Evolutionary conservation across 1,284 basidiomycete genomes (phyloP), one percentile per base, ranked within the genome.

Genomic region (Ceratobasidium sp.): DNA sequence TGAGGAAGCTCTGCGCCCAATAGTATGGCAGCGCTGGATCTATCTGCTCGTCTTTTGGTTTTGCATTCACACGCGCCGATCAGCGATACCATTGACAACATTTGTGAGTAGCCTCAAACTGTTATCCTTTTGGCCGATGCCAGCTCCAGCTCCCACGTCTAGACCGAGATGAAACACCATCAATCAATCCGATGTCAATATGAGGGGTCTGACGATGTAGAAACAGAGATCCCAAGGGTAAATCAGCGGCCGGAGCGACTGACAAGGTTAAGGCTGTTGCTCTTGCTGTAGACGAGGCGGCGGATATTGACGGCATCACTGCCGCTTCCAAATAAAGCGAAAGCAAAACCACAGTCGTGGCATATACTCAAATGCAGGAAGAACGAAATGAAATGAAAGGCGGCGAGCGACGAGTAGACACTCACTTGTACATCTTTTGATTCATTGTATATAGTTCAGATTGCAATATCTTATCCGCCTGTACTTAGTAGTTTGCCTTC

Each of bases 331-430:
- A 76, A 51, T 55, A 67, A 39, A 15, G 60, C 18, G 39, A 56
- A 26, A 76, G 67, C 39, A 76, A 76, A 39, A 42, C 61, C 33
- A 51, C 23, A 49, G 15, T 20, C 18, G n/a, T 20, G n/a, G 33
- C 49, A 44, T n/a, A 40, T 9, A 3, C 20, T 55, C 60, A 75
- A 18, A 3, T 33, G 7, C 44, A 46, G 12, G 46, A 76, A 76
- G 40, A 76, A 66, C 20, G 63, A 76, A 51, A 76, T 44, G 63
- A 76, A 76, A 23, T 15, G 73, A 44, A 76, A 76, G 49, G 58
- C 71, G 33, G 58, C 44, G 23, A 61, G 70, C 40, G 56, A 61
- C 13, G 56, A 55, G 7, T 72, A 76, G 61, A 20, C 42, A 44
- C 44, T 28, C 6, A 10, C 33, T 28, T 26, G 13, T 23, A 66